A percentile compares a stretch with the other conserved stretches of the same genome.
Evolutionary conservation across 2,329 filamentous ascomycete genomes (phyloP).

Genomic region (Penicillium occitanis): DNA sequence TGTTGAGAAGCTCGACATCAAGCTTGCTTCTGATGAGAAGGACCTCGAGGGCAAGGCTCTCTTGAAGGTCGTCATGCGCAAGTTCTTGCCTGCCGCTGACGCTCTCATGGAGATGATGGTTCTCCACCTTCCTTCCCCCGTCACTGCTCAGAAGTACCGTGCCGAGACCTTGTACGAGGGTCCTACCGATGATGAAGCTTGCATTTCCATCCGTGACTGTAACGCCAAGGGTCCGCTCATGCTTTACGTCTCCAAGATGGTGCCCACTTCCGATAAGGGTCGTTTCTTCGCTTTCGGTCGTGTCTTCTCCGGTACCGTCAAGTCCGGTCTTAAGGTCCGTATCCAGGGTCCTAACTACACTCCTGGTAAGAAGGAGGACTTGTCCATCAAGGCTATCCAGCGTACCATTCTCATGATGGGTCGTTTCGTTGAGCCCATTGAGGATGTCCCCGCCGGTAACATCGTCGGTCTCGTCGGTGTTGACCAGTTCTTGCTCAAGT

Average conservation of each 20-base stretch:
- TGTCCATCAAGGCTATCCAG: slow-evolving; percentile 99
- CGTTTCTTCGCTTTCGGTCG: slow-evolving; percentile 99
- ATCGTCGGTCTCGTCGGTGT: slow-evolving; percentile 99
- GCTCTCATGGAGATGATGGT: slow-evolving; percentile 99
- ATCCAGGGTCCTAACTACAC: slow-evolving; percentile 99
- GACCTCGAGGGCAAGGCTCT: slow-evolving; percentile 96
- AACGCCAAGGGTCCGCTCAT: slow-evolving; percentile 98
- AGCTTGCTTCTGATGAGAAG: slow-evolving; percentile 81
- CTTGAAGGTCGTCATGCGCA: slow-evolving; percentile 97
- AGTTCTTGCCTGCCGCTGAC: slow-evolving; percentile 97
- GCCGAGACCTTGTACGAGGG: slow-evolving; percentile 98
- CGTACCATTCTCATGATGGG: slow-evolving; percentile 99
- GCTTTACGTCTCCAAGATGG: slow-evolving; percentile 99
- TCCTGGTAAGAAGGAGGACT: slow-evolving; percentile 97
- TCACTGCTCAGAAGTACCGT: slow-evolving; percentile 96
- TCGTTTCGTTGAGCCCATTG: slow-evolving; percentile 97
- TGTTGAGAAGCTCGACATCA: slow-evolving; percentile 90
- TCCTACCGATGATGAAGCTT: slow-evolving; percentile 85
- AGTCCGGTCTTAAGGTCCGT: slow-evolving; percentile 97
- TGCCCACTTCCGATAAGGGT: slow-evolving; percentile 98
- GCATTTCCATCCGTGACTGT: slow-evolving; percentile 97
- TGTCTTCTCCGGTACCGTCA: slow-evolving; percentile 99
- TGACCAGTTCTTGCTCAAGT: slow-evolving; percentile 99
- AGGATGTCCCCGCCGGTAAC: slow-evolving; percentile 99
- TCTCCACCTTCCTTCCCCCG: slow-evolving; percentile 94